Conservation (phyloP, 208 protist genomes). For the Trypanosoma brucei region DNA sequence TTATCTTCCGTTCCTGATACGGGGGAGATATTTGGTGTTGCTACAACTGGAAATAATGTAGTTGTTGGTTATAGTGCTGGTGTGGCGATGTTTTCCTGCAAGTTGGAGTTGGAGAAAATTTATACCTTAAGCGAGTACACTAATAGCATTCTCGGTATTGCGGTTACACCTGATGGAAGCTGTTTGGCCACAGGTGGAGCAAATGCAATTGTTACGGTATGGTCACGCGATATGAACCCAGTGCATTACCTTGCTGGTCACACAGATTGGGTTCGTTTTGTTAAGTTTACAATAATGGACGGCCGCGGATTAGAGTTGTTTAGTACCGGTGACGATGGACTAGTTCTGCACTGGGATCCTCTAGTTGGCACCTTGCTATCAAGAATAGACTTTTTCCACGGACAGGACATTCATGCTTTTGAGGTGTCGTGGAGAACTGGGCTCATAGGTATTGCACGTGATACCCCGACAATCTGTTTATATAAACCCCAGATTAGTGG, state of each 20-base stretch:
- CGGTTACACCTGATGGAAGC: constrained; percentile 50
- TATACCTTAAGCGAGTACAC: constrained; percentile 25
- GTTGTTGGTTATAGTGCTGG: constrained; percentile 17
- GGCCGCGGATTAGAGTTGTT: constrained; percentile 47
- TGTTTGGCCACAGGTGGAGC: constrained; percentile 61
- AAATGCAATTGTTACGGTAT: constrained; percentile 57
- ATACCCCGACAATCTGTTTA: constrained; percentile 49
- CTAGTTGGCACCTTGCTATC: constrained; percentile 43
- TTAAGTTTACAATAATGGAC: constrained; percentile 52
- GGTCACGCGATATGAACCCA: constrained; percentile 45
- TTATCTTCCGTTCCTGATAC: constrained; percentile 25
- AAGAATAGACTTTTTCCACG: constrained; percentile 55
- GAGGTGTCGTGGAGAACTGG: constrained; percentile 58
- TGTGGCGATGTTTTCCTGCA: constrained; percentile 17
- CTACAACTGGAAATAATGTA: constrained; percentile 24
- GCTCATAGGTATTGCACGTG: constrained; percentile 60
- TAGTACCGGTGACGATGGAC: constrained; percentile 79
- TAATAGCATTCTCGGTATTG: constrained; percentile 61
- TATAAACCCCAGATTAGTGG: constrained; percentile 28
- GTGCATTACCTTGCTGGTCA: constrained; percentile 63
- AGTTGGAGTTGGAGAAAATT: constrained; percentile 16
- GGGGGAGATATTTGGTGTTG: constrained; percentile 57
- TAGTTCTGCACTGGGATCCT: constrained; percentile 73
- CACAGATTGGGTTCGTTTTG: constrained; percentile 81
- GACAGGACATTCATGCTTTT: constrained; percentile 72